Base-by-base conservation (phyloP, 352 stramenopile species). In the Pythium plurisporium region DNA sequence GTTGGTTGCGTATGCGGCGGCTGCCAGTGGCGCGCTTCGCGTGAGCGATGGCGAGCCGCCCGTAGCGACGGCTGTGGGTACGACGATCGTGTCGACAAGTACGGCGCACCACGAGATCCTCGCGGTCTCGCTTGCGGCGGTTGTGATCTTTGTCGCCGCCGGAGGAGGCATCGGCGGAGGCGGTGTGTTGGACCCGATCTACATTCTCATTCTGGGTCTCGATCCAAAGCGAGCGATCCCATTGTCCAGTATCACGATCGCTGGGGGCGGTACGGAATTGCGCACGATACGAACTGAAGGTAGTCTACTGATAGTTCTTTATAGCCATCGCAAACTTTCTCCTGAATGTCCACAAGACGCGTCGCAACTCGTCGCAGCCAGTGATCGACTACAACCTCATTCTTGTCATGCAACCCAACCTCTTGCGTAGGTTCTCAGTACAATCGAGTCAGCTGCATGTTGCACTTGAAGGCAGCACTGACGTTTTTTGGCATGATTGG, bases 361-460 rank as follows among this genome's bases (percentile, higher is more conserved):
- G 97, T 51, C 89, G 91, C 19, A 67, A 86, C 37, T 91, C 87
- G 9, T 86, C 95, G 55, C 63, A 94, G 40, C 91, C 94, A 17
- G 72, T 99, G 9, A 96, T 99, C n/a, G 93, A 99, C 79, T 99
- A 95, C 94, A 92, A 99, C 70, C 73, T 98, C n/a, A 97, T 98
- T 49, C 64, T 98, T 12, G 81, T 98, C 11, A 98, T 98, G 94
- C 92, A 98, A 72, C 96, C 96, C 8, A 79, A 97, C 65, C 64
- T 88, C 12, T 36, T 88, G 44, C 68, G 78, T 88, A 73, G 43
- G 74, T 74, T 4, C 1, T 20, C 36, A 5, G 10, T 14, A 5
- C 41, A 31, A 33, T 19, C 15, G n/a, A 9, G 6, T 23, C 7
- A 37, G 14, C 20, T 17, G 25, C n/a, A 23, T 26, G 15, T 26